Evolutionary conservation across 176 grass and related monocot genomes (phyloP).

Genomic region (Pontederia crassipes): DNA sequence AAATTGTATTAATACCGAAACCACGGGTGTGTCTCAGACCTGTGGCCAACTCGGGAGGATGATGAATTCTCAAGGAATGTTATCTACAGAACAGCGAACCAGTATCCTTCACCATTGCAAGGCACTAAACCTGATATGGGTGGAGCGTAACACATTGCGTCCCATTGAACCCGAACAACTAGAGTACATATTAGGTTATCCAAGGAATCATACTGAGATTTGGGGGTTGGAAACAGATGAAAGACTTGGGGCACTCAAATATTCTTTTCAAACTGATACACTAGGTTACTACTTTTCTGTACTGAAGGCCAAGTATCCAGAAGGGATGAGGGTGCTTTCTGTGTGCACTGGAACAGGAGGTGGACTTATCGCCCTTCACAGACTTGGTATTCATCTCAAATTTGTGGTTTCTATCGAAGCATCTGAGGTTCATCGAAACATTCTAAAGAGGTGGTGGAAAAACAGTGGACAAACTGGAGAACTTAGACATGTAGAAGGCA

Average conservation of each 20-base stretch:
- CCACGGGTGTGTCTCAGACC: slow-evolving; percentile 8
- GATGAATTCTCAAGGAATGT: slow-evolving; percentile 31
- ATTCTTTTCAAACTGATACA: slow-evolving; percentile 55
- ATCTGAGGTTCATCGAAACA: slow-evolving; percentile 51
- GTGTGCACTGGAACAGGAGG: slow-evolving; percentile 73
- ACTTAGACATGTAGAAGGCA: slow-evolving; percentile 39
- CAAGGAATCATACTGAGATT: slow-evolving; percentile 41
- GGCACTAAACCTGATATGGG: slow-evolving; percentile 57
- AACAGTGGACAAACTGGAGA: slow-evolving; percentile 46
- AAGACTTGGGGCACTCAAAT: slow-evolving; percentile 42
- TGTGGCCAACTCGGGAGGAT: slow-evolving; percentile 45
- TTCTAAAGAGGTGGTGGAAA: slow-evolving; percentile 64
- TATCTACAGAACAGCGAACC: slow-evolving; percentile 28
- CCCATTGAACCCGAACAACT: slow-evolving; percentile 46
- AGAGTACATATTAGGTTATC: slow-evolving; percentile 69
- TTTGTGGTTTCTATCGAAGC: slow-evolving; percentile 70
- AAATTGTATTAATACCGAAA: slow-evolving; percentile 22
- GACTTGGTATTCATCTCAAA: slow-evolving; percentile 55
- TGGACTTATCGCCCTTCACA: slow-evolving; percentile 46
- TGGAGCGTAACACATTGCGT: slow-evolving; percentile 33
- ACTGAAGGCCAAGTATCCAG: slow-evolving; percentile 43
- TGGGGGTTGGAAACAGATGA: slow-evolving; percentile 26
- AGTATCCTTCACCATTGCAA: slow-evolving; percentile 52
- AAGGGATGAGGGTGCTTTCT: slow-evolving; percentile 56
- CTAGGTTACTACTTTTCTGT: slow-evolving; percentile 44